A percentile compares a stretch with the other conserved stretches of the same genome.
These are phyloP conservation scores for Vigna trinervia DNA, from an alignment of 306 rosid species.

Conservation along the genomic window DNA sequence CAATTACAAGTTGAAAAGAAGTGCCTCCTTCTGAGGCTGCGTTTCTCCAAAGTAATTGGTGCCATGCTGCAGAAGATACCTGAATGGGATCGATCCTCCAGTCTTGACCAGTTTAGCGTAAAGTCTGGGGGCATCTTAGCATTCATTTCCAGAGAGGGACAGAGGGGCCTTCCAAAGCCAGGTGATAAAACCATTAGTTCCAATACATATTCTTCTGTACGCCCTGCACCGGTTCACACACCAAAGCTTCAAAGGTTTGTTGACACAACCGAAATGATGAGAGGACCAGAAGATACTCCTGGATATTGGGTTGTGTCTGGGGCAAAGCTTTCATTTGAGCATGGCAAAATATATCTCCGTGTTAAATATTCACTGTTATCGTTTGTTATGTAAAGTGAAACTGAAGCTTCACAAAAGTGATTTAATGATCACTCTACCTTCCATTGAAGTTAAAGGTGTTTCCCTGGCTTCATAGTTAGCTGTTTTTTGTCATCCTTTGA, in stretches of 20 bases:
- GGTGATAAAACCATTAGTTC: slow-evolving; percentile 47
- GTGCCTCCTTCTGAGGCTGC: slow-evolving; percentile 53
- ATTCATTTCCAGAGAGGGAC: slow-evolving; percentile 39
- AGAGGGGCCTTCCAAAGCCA: slow-evolving; percentile 47
- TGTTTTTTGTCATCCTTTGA: not conserved
- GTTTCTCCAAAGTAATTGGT: slow-evolving; percentile 53
- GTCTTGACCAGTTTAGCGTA: slow-evolving; percentile 4
- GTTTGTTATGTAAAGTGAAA: slow-evolving; percentile 38
- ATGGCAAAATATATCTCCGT: slow-evolving; percentile 65
- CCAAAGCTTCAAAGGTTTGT: slow-evolving; percentile 72
- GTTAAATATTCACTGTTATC: slow-evolving; percentile 71
- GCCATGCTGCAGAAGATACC: slow-evolving; percentile 46
- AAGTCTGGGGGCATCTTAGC: slow-evolving; percentile 36
- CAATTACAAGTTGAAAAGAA: slow-evolving; percentile 75
- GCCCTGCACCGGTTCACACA: slow-evolving; percentile 49
- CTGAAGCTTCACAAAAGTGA: slow-evolving; percentile 19
- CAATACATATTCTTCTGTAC: slow-evolving; percentile 46
- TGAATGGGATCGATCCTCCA: slow-evolving; percentile 47
- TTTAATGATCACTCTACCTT: not conserved
- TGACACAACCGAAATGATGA: slow-evolving; percentile 68
- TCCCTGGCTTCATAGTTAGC: not conserved
- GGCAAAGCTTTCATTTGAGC: slow-evolving; percentile 63
- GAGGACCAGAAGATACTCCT: slow-evolving; percentile 73
- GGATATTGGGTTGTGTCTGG: slow-evolving; percentile 88
- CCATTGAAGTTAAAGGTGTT: not conserved